These are phyloP conservation scores for Sedum album DNA, from an alignment of 164 flowering plant species.

Conservation along the genomic window DNA sequence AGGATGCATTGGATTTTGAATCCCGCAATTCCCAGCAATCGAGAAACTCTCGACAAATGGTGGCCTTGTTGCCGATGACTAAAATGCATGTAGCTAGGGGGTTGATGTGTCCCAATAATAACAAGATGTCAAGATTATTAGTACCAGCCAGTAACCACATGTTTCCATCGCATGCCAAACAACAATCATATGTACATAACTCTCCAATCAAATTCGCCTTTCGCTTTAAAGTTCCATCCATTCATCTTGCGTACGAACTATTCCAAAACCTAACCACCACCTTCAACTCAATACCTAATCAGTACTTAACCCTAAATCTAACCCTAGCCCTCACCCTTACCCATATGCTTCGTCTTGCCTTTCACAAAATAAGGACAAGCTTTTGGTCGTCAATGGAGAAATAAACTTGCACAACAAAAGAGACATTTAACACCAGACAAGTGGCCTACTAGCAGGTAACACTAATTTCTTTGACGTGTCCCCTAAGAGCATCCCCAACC, in stretches of 20 bases:
- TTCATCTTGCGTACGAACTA: background rate
- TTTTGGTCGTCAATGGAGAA: background rate
- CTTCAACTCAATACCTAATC: background rate
- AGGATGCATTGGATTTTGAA: background rate
- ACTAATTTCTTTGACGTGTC: constrained; percentile 19
- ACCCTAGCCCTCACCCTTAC: too few species aligned
- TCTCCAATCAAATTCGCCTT: background rate
- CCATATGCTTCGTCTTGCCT: background rate
- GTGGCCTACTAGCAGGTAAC: constrained; percentile 10
- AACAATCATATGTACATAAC: background rate
- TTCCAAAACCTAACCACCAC: background rate
- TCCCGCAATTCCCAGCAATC: background rate
- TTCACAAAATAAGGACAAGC: background rate
- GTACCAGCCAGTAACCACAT: background rate
- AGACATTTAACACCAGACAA: constrained; percentile 14
- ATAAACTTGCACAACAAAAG: background rate
- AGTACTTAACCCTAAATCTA: background rate
- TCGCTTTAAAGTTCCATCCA: background rate
- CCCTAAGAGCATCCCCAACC: too few species aligned
- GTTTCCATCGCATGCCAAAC: background rate
- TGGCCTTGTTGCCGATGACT: background rate
- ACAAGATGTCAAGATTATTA: background rate
- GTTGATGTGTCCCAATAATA: background rate
- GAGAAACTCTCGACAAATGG: background rate
- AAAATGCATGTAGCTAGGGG: background rate